These are phyloP conservation scores for Fusarium virguliforme DNA, from an alignment of 2,329 filamentous ascomycete species.

Conservation along the genomic window DNA sequence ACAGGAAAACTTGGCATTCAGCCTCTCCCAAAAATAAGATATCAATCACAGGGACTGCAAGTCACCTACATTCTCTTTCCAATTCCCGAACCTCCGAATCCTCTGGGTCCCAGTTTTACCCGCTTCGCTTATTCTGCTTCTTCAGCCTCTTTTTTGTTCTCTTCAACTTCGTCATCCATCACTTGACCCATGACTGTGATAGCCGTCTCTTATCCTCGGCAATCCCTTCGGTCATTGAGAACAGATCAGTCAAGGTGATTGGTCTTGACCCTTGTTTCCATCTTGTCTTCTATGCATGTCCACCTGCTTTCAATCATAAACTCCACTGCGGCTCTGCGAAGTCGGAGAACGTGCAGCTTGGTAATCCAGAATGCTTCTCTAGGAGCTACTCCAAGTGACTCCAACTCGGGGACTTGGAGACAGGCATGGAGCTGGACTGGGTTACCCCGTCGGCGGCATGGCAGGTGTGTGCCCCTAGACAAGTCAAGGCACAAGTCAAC, in stretches of 20 bases:
- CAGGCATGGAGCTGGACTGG: not conserved
- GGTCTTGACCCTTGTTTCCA: not conserved
- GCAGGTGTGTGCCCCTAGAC: not conserved
- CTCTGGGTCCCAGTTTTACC: not conserved
- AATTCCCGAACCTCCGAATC: slow-evolving; percentile 19
- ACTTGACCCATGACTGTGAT: slow-evolving; percentile 14
- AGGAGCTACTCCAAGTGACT: slow-evolving; percentile 12
- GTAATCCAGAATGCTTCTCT: not conserved
- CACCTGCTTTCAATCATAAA: not conserved
- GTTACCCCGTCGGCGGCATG: not conserved
- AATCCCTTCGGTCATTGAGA: not conserved
- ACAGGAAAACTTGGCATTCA: not conserved
- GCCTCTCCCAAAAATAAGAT: slow-evolving; percentile 5
- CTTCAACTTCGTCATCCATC: slow-evolving; percentile 6
- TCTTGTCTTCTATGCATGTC: slow-evolving; percentile 7
- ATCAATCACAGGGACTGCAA: slow-evolving; percentile 16
- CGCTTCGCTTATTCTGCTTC: slow-evolving; percentile 10
- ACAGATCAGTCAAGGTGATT: not conserved
- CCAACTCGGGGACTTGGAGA: slow-evolving; percentile 8
- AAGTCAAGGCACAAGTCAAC: not conserved
- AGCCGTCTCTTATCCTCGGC: slow-evolving; percentile 17
- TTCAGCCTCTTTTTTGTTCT: not conserved
- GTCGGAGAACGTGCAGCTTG: slow-evolving; percentile 1
- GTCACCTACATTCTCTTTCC: slow-evolving; percentile 8
- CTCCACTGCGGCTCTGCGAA: slow-evolving; percentile 15